Conservation (phyloP, 2,329 filamentous ascomycete species). For the Elsinoe australis region DNA sequence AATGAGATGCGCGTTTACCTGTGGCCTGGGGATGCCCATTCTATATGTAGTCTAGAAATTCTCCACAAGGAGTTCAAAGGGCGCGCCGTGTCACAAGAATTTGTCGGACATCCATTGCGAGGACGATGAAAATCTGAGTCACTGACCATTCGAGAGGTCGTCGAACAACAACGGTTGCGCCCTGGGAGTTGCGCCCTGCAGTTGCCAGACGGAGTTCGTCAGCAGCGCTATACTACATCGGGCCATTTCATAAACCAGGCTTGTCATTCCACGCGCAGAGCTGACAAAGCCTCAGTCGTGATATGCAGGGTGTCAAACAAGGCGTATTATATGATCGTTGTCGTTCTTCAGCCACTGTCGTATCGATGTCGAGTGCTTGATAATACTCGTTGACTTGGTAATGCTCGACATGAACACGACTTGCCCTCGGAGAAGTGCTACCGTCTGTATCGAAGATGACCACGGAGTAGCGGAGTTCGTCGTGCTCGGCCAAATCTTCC, state of each 20-base stretch:
- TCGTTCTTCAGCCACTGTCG: not conserved
- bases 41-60: not conserved
- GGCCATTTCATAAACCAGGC: not conserved
- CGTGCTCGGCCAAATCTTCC: not conserved
- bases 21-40: not conserved
- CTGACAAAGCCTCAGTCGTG: too few species aligned
- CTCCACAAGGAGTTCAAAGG: slow-evolving; percentile 11
- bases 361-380: not conserved
- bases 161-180: slow-evolving; percentile 9
- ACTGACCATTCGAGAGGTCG: slow-evolving; percentile 3
- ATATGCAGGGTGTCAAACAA: too few species aligned
- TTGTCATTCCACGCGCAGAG: not conserved
- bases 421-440: too few species aligned
- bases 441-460: too few species aligned
- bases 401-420: too few species aligned
- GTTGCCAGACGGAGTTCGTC: slow-evolving; percentile 11
- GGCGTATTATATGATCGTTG: too few species aligned
- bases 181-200: slow-evolving; percentile 10
- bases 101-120: slow-evolving; percentile 9
- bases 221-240: not conserved
- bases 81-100: slow-evolving; percentile 10
- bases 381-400: too few species aligned
- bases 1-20: not conserved
- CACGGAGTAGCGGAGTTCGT: not conserved
- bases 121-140: slow-evolving; percentile 14